Conservation (phyloP, 768 basidiomycete genomes). For the Dentipellis sp. region DNA sequence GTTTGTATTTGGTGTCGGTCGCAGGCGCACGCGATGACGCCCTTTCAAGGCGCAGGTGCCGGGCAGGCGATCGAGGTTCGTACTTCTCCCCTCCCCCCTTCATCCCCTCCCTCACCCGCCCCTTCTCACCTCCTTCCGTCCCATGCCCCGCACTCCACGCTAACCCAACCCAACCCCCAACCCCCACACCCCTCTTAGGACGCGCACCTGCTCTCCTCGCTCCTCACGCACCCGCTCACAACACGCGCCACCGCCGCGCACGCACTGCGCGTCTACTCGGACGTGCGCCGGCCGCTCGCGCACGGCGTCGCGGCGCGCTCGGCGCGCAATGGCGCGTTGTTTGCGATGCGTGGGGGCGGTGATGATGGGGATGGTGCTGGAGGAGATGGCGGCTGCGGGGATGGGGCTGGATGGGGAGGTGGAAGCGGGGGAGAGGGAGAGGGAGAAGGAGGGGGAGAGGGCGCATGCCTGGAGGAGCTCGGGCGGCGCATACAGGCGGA, state of each 20-base stretch:
- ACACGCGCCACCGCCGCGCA: constrained; percentile 13
- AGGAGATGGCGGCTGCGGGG: no score
- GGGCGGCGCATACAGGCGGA: no score
- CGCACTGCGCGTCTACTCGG: constrained; percentile 22
- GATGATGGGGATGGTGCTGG: neutral
- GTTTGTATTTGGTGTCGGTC: no score
- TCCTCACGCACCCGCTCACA: constrained; percentile 34
- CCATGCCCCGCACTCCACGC: no score
- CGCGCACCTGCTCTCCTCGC: constrained; percentile 26
- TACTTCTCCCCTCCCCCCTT: neutral
- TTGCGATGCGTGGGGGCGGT: constrained; percentile 12
- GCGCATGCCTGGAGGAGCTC: no score
- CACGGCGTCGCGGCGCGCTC: constrained; percentile 18
- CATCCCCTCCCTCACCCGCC: no score
- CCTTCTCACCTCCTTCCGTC: no score
- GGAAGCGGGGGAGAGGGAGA: no score
- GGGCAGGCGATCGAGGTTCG: constrained; percentile 35
- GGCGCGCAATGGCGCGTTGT: constrained; percentile 20
- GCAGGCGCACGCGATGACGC: constrained; percentile 31
- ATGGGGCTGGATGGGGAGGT: no score
- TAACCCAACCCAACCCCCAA: no score
- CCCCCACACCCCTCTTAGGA: constrained; percentile 30
- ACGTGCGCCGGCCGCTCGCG: constrained; percentile 22
- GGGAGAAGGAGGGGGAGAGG: no score
- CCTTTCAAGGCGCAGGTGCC: constrained; percentile 35